A percentile compares a stretch with the other conserved stretches of the same genome.
These are phyloP conservation scores for Actinidia arguta DNA, from an alignment of 179 eudicot species.

Conservation along the genomic window DNA sequence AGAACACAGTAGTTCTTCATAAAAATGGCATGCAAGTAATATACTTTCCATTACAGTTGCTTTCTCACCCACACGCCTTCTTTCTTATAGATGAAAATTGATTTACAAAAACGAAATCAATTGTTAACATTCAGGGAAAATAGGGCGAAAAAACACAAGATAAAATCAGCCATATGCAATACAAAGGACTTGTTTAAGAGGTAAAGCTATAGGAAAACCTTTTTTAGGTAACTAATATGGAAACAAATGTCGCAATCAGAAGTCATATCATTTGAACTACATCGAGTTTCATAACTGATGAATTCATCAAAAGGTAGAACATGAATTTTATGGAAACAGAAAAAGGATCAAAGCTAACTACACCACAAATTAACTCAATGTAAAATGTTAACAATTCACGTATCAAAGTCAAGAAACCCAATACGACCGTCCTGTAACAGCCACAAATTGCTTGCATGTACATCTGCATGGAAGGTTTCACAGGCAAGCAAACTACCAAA, in stretches of 20 bases:
- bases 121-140: too few relatives aligned
- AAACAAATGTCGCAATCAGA: background rate
- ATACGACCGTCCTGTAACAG: constrained; percentile 94
- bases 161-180: background rate
- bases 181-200: background rate
- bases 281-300: background rate
- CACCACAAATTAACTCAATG: constrained; percentile 5
- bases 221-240: too few relatives aligned
- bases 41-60: too few relatives aligned
- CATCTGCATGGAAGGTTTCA: constrained; percentile 98
- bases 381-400: constrained; percentile 22
- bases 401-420: constrained; percentile 98
- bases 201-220: background rate
- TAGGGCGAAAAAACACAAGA: too few relatives aligned
- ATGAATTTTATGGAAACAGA: background rate
- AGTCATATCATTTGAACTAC: background rate
- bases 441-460: constrained; percentile 99
- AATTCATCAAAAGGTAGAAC: too few relatives aligned
- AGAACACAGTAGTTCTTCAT: too few relatives aligned
- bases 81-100: too few relatives aligned
- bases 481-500: constrained; percentile 98
- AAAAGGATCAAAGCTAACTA: background rate
- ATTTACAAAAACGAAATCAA: too few relatives aligned
- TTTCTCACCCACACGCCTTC: too few relatives aligned
- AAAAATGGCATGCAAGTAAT: too few relatives aligned